phyloP scores from a whole-genome alignment of 768 basidiomycete genomes.

The Podaxis sp. region DNA sequence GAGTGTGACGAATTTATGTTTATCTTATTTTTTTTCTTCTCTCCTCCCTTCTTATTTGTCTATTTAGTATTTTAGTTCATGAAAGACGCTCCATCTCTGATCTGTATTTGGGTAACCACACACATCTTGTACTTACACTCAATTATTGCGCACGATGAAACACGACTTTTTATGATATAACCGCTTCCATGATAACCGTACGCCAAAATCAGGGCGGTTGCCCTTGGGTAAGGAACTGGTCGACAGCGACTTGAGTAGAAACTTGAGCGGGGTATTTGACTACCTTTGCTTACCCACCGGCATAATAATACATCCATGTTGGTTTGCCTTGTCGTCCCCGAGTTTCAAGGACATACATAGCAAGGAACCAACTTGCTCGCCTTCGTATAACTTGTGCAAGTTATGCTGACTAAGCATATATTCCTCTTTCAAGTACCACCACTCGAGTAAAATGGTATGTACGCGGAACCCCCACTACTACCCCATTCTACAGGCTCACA shows the following conservation, averaged over 20 bases:
- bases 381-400: rapidly evolving
- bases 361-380: too few species aligned
- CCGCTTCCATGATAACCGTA: neutral
- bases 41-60: neutral
- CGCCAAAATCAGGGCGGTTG: too few species aligned
- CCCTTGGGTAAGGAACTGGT: too few species aligned
- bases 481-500: neutral
- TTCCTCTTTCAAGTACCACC: neutral
- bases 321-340: too few species aligned
- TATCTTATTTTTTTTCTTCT: neutral
- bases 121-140: constrained; percentile 4
- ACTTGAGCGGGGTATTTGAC: too few species aligned
- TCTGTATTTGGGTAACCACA: constrained; percentile 6
- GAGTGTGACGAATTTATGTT: neutral
- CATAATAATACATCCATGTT: too few species aligned
- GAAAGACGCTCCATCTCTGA: neutral
- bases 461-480: neutral
- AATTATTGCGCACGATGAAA: neutral
- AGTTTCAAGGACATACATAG: too few species aligned
- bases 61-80: neutral
- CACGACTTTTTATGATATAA: neutral
- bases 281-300: too few species aligned
- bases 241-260: too few species aligned
- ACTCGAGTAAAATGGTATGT: neutral
- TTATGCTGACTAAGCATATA: neutral